Evolutionary conservation across 2,329 filamentous ascomycete genomes (phyloP), one percentile per base, ranked within the genome.

Genomic region (Septoria petroselini): DNA sequence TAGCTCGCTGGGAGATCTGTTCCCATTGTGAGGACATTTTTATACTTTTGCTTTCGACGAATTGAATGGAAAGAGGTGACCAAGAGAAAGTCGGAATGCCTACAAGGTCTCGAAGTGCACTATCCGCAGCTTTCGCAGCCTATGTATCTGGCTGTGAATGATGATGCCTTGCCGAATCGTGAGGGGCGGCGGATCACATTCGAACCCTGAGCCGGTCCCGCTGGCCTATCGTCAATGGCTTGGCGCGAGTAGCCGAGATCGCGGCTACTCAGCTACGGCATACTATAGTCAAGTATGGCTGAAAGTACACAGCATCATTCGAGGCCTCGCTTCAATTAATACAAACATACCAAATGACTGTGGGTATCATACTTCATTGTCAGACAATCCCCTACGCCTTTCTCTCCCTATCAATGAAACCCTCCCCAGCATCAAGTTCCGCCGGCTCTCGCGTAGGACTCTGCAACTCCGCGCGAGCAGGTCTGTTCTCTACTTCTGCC

Each of bases 1-100:
- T 72, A 51, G 75, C 73, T 46, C 65, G 66, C 7, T 67, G 61
- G 15, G 68, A 65, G 44, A 74, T 71, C 55, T 69, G 65, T 40
- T 68, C 67, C 78, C 78, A 80, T 38, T 48, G 44, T 38, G 42
- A 39, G 7, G 48, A 18, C 48, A 51, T 50, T 25, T 49, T 35
- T 12, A 8, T 35, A 15, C 33, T 35, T 9, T 35, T 35, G 6
- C 34, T 38, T 38, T 6, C 8, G 18, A 30, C 18, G 27, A 34
- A 7, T 12, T 11, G 29, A 35, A 19, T 25, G 21, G 27, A 29
- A 11, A 7, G 23, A 4, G 21, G n/a, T n/a, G 17, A 38, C 3
- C 18, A 6, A 18, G 6, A 37, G 34, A 14, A 8, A 14, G 14
- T n/a, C 14, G n/a, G 8, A 15, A 18, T 38, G 15, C 34, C 18